Conservation (phyloP, 257 asterid species). For the Phtheirospermum japonicum region DNA sequence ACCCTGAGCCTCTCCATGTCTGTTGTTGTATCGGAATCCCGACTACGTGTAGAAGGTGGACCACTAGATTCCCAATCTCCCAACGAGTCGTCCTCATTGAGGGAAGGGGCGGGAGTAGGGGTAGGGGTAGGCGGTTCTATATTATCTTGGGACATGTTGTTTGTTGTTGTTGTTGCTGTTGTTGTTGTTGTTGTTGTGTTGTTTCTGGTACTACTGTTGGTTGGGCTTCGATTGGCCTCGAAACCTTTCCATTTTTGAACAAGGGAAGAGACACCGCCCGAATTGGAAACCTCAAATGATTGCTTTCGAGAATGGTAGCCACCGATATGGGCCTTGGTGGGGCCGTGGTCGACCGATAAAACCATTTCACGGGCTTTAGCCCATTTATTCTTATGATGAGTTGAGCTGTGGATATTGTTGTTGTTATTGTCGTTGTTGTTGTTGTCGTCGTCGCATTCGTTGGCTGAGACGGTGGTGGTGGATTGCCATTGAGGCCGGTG, state of each 20-base stretch:
- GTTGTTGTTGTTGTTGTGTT: conserved; percentile 11
- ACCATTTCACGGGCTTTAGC: conserved; percentile 51
- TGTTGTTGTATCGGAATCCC: conserved; percentile 49
- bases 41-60: conserved; percentile 40
- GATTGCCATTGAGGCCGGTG: conserved; percentile 52
- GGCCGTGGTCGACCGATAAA: conserved; percentile 19
- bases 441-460: neutral
- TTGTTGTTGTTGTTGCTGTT: conserved; percentile 17
- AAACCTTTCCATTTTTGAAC: conserved; percentile 70
- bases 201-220: conserved; percentile 21
- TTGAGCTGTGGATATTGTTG: too few species aligned
- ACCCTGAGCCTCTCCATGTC: conserved; percentile 76
- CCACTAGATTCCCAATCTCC: conserved; percentile 61
- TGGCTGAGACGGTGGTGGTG: conserved; percentile 6
- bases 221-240: conserved; percentile 44
- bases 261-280: conserved; percentile 70
- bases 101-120: conserved; percentile 16
- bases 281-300: conserved; percentile 29
- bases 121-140: conserved; percentile 10
- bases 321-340: neutral
- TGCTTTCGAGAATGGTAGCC: neutral
- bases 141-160: neutral
- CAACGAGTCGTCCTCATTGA: conserved; percentile 37
- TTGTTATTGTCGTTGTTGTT: conserved; percentile 4
- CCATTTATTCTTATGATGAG: conserved; percentile 35